Conservation (phyloP, 1,139 yeast genomes). For the Sugiyamaella xylanicola region DNA sequence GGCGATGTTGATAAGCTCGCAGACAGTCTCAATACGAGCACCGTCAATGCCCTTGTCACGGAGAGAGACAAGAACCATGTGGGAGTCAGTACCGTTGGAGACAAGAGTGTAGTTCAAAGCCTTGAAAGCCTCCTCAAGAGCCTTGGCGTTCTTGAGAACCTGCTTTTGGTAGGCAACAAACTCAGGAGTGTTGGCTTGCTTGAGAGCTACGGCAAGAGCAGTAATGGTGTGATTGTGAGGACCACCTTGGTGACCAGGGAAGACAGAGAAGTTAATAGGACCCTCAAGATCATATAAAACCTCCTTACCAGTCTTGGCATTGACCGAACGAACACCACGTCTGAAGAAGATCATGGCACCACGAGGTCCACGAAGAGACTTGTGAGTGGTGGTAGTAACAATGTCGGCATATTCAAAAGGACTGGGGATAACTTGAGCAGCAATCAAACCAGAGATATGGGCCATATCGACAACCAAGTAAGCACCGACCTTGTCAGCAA, state of each 20-base stretch:
- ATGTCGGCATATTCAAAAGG: constrained; percentile 95
- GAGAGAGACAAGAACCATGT: constrained; percentile 82
- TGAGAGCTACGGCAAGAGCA: constrained; percentile 91
- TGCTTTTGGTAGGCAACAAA: constrained; percentile 81
- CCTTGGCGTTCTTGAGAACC: constrained; percentile 77
- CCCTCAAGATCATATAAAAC: constrained; percentile 81
- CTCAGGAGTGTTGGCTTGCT: constrained; percentile 86
- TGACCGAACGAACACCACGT: constrained; percentile 79
- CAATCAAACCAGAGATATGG: constrained; percentile 90
- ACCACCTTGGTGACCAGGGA: constrained; percentile 99
- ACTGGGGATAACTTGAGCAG: constrained; percentile 89
- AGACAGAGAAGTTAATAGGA: constrained; percentile 91
- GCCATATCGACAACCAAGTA: constrained; percentile 95
- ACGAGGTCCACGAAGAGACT: constrained; percentile 97
- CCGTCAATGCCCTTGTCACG: constrained; percentile 89
- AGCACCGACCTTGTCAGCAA: constrained; percentile 93
- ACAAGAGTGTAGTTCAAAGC: constrained; percentile 75
- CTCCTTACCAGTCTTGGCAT: constrained; percentile 83
- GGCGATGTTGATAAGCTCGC: constrained; percentile 89
- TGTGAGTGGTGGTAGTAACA: constrained; percentile 96
- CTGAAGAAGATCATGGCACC: constrained; percentile 98
- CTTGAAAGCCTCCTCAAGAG: constrained; percentile 70
- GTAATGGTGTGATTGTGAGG: constrained; percentile 98
- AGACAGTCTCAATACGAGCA: constrained; percentile 90
- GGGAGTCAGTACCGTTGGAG: constrained; percentile 93